These are phyloP conservation scores for Alternaria consortialis DNA, from an alignment of 2,329 filamentous ascomycete species.

Conservation along the genomic window DNA sequence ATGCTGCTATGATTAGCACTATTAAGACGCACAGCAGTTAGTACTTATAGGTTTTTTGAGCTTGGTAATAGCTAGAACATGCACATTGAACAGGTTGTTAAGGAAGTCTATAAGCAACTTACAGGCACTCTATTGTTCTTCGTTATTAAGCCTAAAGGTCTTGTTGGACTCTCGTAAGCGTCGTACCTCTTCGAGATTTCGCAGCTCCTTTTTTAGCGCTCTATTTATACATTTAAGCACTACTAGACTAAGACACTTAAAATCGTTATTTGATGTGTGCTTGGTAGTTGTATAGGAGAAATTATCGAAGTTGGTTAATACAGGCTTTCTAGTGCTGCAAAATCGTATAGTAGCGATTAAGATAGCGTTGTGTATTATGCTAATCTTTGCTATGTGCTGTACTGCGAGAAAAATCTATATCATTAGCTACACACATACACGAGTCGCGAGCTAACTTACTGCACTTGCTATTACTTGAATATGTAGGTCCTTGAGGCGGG, in stretches of 20 bases:
- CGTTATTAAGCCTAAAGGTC: neutral
- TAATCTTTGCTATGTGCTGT: constrained; percentile 1
- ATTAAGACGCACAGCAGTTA: neutral
- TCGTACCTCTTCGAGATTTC: neutral
- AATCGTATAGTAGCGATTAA: neutral
- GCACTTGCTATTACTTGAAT: constrained; percentile 2
- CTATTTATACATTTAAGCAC: constrained; percentile 6
- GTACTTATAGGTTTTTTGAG: neutral
- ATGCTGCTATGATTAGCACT: neutral
- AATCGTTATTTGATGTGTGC: neutral
- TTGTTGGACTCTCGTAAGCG: neutral
- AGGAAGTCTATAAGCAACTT: constrained; percentile 7
- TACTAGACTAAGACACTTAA: neutral
- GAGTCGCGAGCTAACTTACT: neutral
- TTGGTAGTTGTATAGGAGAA: neutral
- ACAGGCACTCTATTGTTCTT: neutral
- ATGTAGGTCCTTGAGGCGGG: neutral
- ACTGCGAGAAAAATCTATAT: constrained; percentile 5
- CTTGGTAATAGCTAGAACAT: neutral
- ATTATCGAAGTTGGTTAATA: constrained; percentile 1
- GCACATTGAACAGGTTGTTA: neutral
- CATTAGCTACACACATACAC: neutral
- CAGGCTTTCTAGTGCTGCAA: neutral
- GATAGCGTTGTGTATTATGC: constrained; percentile 2
- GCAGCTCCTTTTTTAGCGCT: neutral